Evolutionary conservation across 805 yeast species (phyloP).

Genomic region (Ogataea saltuana): DNA sequence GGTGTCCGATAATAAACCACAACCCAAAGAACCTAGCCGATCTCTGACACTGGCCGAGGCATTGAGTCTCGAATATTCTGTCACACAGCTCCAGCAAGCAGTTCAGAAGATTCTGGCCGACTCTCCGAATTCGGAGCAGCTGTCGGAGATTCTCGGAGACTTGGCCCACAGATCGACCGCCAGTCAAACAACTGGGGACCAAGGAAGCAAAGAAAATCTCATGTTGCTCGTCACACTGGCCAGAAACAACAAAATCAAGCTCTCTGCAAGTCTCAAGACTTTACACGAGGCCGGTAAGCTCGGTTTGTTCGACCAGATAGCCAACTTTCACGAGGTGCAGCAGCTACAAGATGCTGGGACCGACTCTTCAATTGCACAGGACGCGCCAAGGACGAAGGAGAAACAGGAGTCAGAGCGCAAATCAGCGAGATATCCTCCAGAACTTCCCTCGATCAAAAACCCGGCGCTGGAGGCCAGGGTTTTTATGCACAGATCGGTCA

Average conservation of each 20-base stretch:
- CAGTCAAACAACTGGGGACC: conserved; percentile 15
- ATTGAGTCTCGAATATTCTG: conserved; percentile 50
- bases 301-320: conserved; percentile 55
- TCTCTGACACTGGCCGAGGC: too few species aligned
- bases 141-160: conserved; percentile 34
- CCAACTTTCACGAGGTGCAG: conserved; percentile 40
- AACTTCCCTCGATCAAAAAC: conserved; percentile 65
- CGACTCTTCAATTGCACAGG: conserved; percentile 16
- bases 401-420: neutral
- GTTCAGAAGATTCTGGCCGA: conserved; percentile 50
- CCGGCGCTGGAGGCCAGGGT: conserved; percentile 64
- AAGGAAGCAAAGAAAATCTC: conserved; percentile 28
- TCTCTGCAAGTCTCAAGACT: conserved; percentile 62
- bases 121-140: conserved; percentile 55
- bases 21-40: too few species aligned
- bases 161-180: conserved; percentile 14
- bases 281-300: conserved; percentile 50
- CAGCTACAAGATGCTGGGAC: conserved; percentile 22
- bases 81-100: conserved; percentile 52
- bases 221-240: conserved; percentile 52
- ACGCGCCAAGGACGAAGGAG: neutral
- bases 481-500: conserved; percentile 76
- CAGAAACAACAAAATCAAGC: conserved; percentile 52
- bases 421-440: conserved; percentile 72
- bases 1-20: too few species aligned